Conservation (phyloP, 2,329 filamentous ascomycete species). For the Penicillium sp. region DNA sequence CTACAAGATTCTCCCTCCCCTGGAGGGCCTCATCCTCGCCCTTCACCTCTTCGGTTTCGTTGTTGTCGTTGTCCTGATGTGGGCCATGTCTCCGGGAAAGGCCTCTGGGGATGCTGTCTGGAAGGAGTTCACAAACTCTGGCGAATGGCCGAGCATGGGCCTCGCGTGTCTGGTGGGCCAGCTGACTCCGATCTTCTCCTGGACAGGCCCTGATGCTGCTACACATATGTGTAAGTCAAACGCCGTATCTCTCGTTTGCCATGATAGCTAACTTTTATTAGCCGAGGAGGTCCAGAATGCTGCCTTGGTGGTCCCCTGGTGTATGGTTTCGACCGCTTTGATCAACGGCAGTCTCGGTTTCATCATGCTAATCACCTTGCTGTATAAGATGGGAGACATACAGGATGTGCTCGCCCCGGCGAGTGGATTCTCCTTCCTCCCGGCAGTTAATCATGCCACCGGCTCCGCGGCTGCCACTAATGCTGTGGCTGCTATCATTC, state of each 20-base stretch:
- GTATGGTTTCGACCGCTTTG: constrained; percentile 47
- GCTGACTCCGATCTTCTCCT: constrained; percentile 26
- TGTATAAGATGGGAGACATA: constrained; percentile 45
- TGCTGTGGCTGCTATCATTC: constrained; percentile 47
- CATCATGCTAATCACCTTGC: constrained; percentile 42
- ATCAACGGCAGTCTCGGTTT: constrained; percentile 50
- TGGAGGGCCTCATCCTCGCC: constrained; percentile 51
- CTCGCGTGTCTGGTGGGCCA: constrained; percentile 40
- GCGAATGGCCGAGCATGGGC: constrained; percentile 36
- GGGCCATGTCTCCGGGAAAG: constrained; percentile 26
- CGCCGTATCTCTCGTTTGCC: background rate
- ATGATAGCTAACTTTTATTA: constrained; percentile 7
- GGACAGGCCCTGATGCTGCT: constrained; percentile 32
- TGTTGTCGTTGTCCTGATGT: constrained; percentile 38
- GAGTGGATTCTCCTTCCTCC: constrained; percentile 50
- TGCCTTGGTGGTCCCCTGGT: constrained; percentile 46
- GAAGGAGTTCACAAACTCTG: constrained; percentile 37
- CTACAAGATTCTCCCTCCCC: constrained; percentile 44
- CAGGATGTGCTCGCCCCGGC: constrained; percentile 37
- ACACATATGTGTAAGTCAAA: constrained; percentile 31
- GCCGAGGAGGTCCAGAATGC: constrained; percentile 52
- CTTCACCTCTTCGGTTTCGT: constrained; percentile 49
- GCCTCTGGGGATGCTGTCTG: constrained; percentile 28
- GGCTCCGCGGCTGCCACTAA: constrained; percentile 43
- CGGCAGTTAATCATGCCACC: constrained; percentile 50